These are phyloP conservation scores for Russula olivacea DNA, from an alignment of 768 basidiomycete species.

Conservation along the genomic window DNA sequence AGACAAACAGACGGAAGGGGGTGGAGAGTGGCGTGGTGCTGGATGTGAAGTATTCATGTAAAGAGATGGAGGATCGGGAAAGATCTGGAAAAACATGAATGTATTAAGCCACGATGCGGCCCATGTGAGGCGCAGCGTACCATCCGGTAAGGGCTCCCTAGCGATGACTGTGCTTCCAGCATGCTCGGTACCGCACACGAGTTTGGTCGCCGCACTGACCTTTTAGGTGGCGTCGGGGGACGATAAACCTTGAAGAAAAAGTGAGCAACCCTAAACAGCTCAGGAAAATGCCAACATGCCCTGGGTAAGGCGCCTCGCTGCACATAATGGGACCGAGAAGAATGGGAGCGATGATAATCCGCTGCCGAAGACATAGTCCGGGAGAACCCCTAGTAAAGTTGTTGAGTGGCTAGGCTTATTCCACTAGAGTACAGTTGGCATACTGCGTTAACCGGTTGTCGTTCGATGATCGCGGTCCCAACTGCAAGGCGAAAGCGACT, in stretches of 20 bases:
- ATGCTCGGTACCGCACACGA: slow-evolving; percentile 10
- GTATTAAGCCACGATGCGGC: neutral
- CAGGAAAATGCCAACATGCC: slow-evolving; percentile 8
- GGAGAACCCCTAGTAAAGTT: neutral
- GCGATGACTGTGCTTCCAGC: slow-evolving; percentile 4
- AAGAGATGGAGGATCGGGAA: slow-evolving; percentile 23
- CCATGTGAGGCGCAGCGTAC: neutral
- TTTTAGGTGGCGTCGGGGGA: slow-evolving; percentile 33
- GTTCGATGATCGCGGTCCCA: neutral
- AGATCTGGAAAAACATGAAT: slow-evolving; percentile 10
- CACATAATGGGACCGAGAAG: neutral
- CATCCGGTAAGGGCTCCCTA: slow-evolving; percentile 18
- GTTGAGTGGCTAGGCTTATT: neutral
- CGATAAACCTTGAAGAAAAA: slow-evolving; percentile 28
- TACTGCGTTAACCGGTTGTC: slow-evolving; percentile 4
- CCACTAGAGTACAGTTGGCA: neutral
- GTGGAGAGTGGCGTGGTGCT: slow-evolving; percentile 4
- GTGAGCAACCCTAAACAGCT: neutral
- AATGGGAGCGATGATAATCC: slow-evolving; percentile 1
- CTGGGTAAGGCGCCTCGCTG: slow-evolving; percentile 7
- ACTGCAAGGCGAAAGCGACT: neutral
- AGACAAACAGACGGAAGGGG: slow-evolving; percentile 14
- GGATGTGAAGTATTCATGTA: slow-evolving; percentile 18
- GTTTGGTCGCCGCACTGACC: slow-evolving; percentile 19
- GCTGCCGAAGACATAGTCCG: slow-evolving; percentile 5